These are phyloP conservation scores for Rhodotorula toruloides DNA, from an alignment of 768 basidiomycete species.

Conservation along the genomic window DNA sequence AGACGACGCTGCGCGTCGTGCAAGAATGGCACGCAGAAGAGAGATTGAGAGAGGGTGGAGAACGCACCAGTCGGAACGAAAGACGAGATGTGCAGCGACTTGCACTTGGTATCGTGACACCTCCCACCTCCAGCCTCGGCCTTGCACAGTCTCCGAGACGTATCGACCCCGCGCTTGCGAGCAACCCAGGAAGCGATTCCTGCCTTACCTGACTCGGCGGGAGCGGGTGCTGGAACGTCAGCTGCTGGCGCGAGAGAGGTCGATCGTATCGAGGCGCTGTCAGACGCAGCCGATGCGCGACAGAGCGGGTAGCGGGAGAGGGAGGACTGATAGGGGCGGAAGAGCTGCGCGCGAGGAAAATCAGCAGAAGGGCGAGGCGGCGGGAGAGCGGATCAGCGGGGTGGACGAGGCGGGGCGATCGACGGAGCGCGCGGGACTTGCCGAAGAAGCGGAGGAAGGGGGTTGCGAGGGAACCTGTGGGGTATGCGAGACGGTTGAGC, in stretches of 20 bases:
- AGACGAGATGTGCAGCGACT: background rate
- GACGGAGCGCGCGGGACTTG: no score
- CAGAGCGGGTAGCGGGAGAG: slow-evolving; percentile 24
- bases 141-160: slow-evolving; percentile 14
- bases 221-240: background rate
- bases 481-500: no score
- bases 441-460: no score
- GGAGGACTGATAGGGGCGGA: slow-evolving; percentile 25
- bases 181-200: slow-evolving; percentile 26
- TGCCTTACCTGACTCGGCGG: background rate
- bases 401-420: background rate
- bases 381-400: no score
- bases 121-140: slow-evolving; percentile 19
- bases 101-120: slow-evolving; percentile 22
- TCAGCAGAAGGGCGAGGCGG: background rate
- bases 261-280: no score
- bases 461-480: no score
- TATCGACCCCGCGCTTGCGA: slow-evolving; percentile 12
- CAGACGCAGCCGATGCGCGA: background rate
- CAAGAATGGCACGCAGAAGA: no score
- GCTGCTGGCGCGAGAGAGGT: background rate
- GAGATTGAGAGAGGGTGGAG: background rate
- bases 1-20: background rate
- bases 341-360: slow-evolving; percentile 9
- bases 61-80: slow-evolving; percentile 20